Evolutionary conservation across 1,284 basidiomycete species (phyloP).

Genomic region (Puccinia coronata): DNA sequence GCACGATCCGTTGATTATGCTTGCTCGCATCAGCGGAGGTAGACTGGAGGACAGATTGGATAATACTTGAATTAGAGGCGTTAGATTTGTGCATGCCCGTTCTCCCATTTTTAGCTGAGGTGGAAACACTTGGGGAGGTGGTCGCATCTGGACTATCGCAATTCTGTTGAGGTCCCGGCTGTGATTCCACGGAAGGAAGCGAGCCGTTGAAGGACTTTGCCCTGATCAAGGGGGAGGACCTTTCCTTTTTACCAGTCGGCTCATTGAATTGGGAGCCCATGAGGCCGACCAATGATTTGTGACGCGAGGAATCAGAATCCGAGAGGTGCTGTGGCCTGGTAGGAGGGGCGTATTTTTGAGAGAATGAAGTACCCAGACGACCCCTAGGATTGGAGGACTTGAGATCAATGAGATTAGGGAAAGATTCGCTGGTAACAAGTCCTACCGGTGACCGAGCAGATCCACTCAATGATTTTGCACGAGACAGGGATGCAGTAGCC

Average conservation of each 20-base stretch:
- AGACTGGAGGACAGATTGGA: constrained; percentile 12
- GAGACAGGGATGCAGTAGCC: constrained; percentile 36
- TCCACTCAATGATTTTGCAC: constrained; percentile 2
- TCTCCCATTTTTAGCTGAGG: not conserved
- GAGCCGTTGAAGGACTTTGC: constrained; percentile 20
- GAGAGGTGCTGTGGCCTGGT: constrained; percentile 4
- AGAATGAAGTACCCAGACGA: not conserved
- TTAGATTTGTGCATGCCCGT: not conserved
- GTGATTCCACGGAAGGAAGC: not conserved
- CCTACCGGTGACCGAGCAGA: not conserved
- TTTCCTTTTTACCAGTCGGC: not conserved
- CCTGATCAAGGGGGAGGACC: not conserved
- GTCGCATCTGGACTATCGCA: not conserved
- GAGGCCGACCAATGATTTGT: not conserved
- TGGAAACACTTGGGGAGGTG: not conserved
- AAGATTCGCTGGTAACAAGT: not conserved
- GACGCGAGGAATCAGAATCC: constrained; percentile 5
- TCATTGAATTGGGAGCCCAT: not conserved
- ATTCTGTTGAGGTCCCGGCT: not conserved
- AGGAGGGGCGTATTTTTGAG: not conserved
- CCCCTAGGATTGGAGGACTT: not conserved
- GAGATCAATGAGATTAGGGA: constrained; percentile 13
- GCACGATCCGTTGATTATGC: not conserved
- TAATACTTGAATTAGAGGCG: not conserved
- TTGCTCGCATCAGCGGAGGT: not conserved